Conservation (phyloP, 2,329 filamentous ascomycete species). For the Fusarium sterilihyphosum region DNA sequence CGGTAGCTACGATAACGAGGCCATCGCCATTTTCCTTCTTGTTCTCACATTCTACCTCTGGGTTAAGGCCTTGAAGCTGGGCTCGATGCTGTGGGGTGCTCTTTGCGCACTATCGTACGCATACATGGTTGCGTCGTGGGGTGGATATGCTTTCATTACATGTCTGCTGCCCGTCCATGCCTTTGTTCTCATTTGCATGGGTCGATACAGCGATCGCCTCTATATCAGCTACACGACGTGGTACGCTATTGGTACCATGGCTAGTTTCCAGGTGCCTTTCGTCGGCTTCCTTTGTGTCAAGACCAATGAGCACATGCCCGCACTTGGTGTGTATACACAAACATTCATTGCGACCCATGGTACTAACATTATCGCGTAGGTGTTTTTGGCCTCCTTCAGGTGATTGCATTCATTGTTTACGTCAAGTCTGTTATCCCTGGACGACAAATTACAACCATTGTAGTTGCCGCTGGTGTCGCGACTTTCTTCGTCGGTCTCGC, state of each 20-base stretch:
- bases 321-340: conserved; percentile 70
- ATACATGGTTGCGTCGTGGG: conserved; percentile 99
- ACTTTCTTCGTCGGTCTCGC: conserved; percentile 79
- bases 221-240: conserved; percentile 98
- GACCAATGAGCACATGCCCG: conserved; percentile 98
- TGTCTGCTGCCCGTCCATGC: conserved; percentile 94
- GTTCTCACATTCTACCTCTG: conserved; percentile 99
- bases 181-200: conserved; percentile 96
- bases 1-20: conserved; percentile 99
- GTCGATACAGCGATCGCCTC: conserved; percentile 89
- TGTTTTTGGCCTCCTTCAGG: conserved; percentile 94
- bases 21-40: conserved; percentile 97
- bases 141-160: conserved; percentile 99
- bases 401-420: conserved; percentile 92
- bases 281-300: conserved; percentile 96
- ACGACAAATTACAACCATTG: conserved; percentile 92
- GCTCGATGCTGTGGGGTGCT: conserved; percentile 96
- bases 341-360: background rate
- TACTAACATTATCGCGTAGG: conserved; percentile 59
- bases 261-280: conserved; percentile 99
- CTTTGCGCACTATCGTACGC: conserved; percentile 96
- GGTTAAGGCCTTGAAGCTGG: conserved; percentile 98
- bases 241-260: conserved; percentile 95
- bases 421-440: conserved; percentile 87
- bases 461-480: conserved; percentile 77